A percentile compares a stretch with the other conserved stretches of the same genome.
phyloP scores from a whole-genome alignment of 2,329 filamentous ascomycete species.

The Calcarisporium arbuscula region DNA sequence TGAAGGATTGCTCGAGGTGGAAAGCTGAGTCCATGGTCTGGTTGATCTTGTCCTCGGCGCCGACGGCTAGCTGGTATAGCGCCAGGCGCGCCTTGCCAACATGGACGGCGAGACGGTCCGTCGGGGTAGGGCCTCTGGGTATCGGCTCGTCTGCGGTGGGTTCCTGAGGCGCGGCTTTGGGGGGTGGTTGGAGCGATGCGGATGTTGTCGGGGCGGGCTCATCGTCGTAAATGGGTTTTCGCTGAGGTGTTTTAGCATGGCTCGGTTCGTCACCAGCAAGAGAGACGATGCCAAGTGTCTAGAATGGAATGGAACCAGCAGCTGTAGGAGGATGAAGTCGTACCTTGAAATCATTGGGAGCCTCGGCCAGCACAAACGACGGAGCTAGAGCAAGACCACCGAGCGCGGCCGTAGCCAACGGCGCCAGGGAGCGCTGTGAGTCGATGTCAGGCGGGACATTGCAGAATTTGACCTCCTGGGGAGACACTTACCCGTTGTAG shows the following conservation, averaged over 20 bases:
- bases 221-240: constrained; percentile 79
- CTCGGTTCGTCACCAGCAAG: too few relatives aligned
- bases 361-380: constrained; percentile 45
- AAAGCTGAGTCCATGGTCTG: constrained; percentile 72
- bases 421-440: constrained; percentile 43
- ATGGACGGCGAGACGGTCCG: constrained; percentile 79
- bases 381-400: constrained; percentile 42
- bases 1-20: constrained; percentile 82
- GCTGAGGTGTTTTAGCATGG: constrained; percentile 14
- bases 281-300: too few relatives aligned
- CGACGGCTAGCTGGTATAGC: constrained; percentile 67
- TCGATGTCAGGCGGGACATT: constrained; percentile 21
- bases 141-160: constrained; percentile 21
- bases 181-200: constrained; percentile 21
- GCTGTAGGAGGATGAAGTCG: too few relatives aligned
- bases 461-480: constrained; percentile 7
- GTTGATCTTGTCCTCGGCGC: constrained; percentile 80
- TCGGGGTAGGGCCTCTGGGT: constrained; percentile 62
- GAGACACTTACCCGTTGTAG: constrained; percentile 43
- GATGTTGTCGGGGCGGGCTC: constrained; percentile 39
- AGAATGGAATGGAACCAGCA: too few relatives aligned
- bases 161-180: constrained; percentile 20
- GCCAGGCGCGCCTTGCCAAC: constrained; percentile 75
- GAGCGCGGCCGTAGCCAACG: constrained; percentile 46
- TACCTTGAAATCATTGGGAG: constrained; percentile 32